phyloP scores from a whole-genome alignment of 2,329 filamentous ascomycete species.

The Fusarium albidum region DNA sequence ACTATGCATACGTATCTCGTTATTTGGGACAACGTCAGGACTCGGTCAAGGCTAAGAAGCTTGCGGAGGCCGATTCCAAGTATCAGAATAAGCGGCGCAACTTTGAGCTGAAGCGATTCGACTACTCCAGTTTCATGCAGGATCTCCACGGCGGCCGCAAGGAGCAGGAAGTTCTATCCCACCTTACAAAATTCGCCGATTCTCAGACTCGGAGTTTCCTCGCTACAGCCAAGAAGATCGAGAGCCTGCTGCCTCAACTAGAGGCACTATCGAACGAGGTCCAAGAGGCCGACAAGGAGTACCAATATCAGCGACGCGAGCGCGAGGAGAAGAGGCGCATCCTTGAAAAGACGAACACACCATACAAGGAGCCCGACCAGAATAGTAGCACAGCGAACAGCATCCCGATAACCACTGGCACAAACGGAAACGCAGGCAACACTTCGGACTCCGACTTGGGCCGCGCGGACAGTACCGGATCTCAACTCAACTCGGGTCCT shows the following conservation, averaged over 20 bases:
- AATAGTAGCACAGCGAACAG: conserved; percentile 53
- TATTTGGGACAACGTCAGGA: conserved; percentile 98
- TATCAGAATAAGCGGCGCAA: conserved; percentile 93
- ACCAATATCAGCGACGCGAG: conserved; percentile 93
- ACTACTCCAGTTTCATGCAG: conserved; percentile 99
- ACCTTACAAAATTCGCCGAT: conserved; percentile 93
- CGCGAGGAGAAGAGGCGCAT: conserved; percentile 92
- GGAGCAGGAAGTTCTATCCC: conserved; percentile 94
- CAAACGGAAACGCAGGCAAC: conserved; percentile 57
- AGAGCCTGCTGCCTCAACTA: conserved; percentile 85
- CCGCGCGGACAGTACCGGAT: conserved; percentile 77
- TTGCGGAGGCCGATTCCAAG: conserved; percentile 92
- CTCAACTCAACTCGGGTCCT: conserved; percentile 63
- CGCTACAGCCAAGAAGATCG: conserved; percentile 84
- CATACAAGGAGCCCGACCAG: conserved; percentile 75
- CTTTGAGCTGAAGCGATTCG: conserved; percentile 97
- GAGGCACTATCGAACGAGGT: conserved; percentile 90
- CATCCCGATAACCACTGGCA: conserved; percentile 40
- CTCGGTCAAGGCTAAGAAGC: conserved; percentile 96
- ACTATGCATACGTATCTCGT: conserved; percentile 92
- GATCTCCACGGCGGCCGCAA: conserved; percentile 99
- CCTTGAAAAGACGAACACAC: conserved; percentile 85
- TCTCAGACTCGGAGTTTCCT: conserved; percentile 87
- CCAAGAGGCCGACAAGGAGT: conserved; percentile 94
- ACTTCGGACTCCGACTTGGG: conserved; percentile 74